Evolutionary conservation across 805 yeast species (phyloP).

Genomic region (Metschnikowia vanudenii): DNA sequence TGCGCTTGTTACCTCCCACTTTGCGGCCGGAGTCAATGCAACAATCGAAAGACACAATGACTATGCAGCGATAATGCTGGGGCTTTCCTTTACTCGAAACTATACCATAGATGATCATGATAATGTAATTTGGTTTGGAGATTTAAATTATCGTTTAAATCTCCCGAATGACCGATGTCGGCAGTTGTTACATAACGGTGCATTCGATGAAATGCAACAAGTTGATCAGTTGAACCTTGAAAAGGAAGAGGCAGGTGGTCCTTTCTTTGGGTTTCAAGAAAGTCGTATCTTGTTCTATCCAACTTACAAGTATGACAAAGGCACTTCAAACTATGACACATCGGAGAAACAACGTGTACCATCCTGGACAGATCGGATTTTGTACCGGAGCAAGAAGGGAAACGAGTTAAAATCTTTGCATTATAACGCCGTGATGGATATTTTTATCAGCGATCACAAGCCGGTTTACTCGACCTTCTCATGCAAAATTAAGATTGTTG

Average conservation of each 20-base stretch:
- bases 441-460: conserved; percentile 80
- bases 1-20: conserved; percentile 84
- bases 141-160: conserved; percentile 79
- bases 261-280: conserved; percentile 76
- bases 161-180: conserved; percentile 75
- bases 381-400: conserved; percentile 54
- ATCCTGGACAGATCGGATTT: conserved; percentile 92
- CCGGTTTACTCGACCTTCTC: conserved; percentile 85
- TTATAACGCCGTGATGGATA: conserved; percentile 61
- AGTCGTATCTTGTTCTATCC: conserved; percentile 76
- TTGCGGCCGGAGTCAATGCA: conserved; percentile 89
- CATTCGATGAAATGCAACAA: conserved; percentile 52
- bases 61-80: conserved; percentile 69
- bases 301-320: conserved; percentile 89
- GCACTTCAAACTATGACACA: conserved; percentile 76
- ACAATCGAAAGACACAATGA: conserved; percentile 84
- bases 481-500: conserved; percentile 64
- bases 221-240: conserved; percentile 79
- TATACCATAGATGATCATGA: conserved; percentile 79
- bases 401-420: conserved; percentile 53
- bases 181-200: conserved; percentile 44
- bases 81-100: conserved; percentile 77
- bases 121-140: conserved; percentile 91
- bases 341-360: conserved; percentile 93
- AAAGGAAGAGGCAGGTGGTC: conserved; percentile 53